Conservation (phyloP, 805 yeast genomes). For the Wilhelminamyces savonicus region DNA sequence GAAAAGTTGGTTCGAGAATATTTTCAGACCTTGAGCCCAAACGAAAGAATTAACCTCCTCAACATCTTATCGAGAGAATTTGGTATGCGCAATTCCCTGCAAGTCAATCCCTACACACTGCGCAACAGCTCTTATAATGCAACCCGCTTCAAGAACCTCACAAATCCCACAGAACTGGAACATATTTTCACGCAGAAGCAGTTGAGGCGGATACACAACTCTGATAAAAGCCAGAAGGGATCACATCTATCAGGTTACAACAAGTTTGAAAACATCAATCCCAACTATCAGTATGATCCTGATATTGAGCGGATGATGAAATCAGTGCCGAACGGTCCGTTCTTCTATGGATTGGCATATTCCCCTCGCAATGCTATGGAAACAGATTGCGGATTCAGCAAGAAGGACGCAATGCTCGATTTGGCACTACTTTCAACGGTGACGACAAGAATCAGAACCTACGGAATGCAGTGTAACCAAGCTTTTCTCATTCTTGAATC, state of each 20-base stretch:
- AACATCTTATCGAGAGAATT: too few species aligned
- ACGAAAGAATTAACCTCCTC: too few species aligned
- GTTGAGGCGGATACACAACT: too few species aligned
- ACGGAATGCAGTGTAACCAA: slow-evolving; percentile 60
- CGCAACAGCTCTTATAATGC: too few species aligned
- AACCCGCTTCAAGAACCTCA: too few species aligned
- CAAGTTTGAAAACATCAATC: slow-evolving; percentile 19
- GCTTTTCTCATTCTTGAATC: slow-evolving; percentile 47
- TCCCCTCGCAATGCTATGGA: slow-evolving; percentile 48
- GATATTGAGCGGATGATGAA: slow-evolving; percentile 34
- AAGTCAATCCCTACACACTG: too few species aligned
- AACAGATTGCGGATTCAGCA: slow-evolving; percentile 47
- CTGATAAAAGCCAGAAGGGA: too few species aligned
- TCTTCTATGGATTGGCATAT: slow-evolving; percentile 55
- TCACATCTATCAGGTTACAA: slow-evolving; percentile 5
- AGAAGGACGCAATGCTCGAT: slow-evolving; percentile 48
- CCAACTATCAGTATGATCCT: slow-evolving; percentile 22
- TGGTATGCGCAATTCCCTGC: too few species aligned
- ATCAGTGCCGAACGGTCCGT: slow-evolving; percentile 16
- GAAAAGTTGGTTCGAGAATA: too few species aligned
- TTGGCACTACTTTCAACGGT: slow-evolving; percentile 51
- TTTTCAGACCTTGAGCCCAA: too few species aligned
- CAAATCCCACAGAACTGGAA: too few species aligned
- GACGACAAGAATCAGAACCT: slow-evolving; percentile 51
- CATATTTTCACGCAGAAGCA: too few species aligned